Percentiles rank a stretch among this genome's conserved stretches.
Evolutionary conservation across 73 alveolate genomes (phyloP).

Genomic region (Blepharisma japonicum): DNA sequence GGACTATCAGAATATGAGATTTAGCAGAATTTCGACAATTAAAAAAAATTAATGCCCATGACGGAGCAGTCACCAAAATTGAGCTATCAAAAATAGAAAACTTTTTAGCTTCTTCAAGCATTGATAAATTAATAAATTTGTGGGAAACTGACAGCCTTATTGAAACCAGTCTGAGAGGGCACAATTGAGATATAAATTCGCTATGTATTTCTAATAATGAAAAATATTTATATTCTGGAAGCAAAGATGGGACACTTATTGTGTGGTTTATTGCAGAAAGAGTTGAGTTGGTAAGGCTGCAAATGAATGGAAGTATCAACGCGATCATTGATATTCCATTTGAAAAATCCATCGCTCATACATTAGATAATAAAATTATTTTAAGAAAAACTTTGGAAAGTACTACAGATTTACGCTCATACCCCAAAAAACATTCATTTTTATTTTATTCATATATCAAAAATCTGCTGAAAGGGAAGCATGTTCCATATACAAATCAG

Average conservation of each 20-base stretch:
- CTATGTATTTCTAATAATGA: neutral
- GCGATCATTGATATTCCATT: neutral
- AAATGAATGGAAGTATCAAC: neutral
- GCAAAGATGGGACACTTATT: neutral
- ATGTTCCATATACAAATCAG: neutral
- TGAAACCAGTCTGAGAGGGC: neutral
- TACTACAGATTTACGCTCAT: neutral
- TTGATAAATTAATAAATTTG: neutral
- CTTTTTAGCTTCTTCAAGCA: neutral
- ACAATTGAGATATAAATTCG: neutral
- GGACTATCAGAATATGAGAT: neutral
- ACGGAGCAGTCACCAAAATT: neutral
- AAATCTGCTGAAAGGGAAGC: neutral
- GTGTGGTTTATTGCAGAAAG: neutral
- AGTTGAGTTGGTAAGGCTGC: neutral
- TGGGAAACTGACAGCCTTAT: neutral
- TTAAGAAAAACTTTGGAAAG: neutral
- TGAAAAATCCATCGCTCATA: neutral
- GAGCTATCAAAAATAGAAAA: neutral
- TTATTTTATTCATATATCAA: neutral
- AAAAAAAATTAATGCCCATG: neutral
- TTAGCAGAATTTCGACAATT: neutral
- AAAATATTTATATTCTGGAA: neutral
- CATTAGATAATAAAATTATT: neutral
- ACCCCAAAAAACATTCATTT: conserved; percentile 9